These are phyloP conservation scores for Kuraishia capsulata DNA, from an alignment of 805 yeast genomes.

Conservation along the genomic window DNA sequence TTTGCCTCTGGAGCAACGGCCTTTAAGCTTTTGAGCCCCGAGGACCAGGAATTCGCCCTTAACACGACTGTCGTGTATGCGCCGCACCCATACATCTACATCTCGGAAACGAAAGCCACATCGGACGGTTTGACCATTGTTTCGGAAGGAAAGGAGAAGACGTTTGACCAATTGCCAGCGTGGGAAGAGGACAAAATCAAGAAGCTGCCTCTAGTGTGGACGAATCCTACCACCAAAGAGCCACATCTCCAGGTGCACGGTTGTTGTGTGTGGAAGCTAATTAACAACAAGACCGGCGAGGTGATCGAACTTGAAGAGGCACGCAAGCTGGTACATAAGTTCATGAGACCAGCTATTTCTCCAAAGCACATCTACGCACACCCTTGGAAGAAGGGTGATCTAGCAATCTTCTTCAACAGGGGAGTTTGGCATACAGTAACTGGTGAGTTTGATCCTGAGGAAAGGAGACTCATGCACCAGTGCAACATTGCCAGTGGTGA, in stretches of 20 bases:
- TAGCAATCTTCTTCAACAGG: conserved; percentile 79
- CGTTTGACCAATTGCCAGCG: conserved; percentile 61
- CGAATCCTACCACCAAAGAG: conserved; percentile 76
- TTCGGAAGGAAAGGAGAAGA: conserved; percentile 64
- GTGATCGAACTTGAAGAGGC: conserved; percentile 62
- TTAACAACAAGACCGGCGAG: conserved; percentile 46
- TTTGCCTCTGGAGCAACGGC: conserved; percentile 82
- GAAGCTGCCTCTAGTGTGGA: conserved; percentile 82
- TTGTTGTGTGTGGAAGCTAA: conserved; percentile 66
- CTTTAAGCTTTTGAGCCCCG: conserved; percentile 53
- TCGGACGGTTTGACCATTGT: conserved; percentile 83
- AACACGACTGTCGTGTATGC: conserved; percentile 80
- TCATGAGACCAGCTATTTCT: conserved; percentile 81
- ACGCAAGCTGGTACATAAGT: conserved; percentile 56
- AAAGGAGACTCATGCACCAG: conserved; percentile 84
- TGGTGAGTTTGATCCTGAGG: conserved; percentile 74
- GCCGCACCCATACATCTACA: conserved; percentile 86
- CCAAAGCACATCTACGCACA: conserved; percentile 73
- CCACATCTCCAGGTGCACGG: conserved; percentile 86
- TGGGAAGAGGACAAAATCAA: conserved; percentile 80
- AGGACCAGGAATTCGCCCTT: conserved; percentile 67
- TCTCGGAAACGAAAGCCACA: conserved; percentile 73
- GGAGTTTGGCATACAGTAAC: conserved; percentile 92
- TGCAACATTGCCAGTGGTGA: conserved; percentile 81
- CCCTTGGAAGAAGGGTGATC: conserved; percentile 76